Percentiles rank a stretch among this genome's conserved stretches.
phyloP scores from a whole-genome alignment of 495 filamentous ascomycete genomes.

The Thermochaetoides thermophila region DNA sequence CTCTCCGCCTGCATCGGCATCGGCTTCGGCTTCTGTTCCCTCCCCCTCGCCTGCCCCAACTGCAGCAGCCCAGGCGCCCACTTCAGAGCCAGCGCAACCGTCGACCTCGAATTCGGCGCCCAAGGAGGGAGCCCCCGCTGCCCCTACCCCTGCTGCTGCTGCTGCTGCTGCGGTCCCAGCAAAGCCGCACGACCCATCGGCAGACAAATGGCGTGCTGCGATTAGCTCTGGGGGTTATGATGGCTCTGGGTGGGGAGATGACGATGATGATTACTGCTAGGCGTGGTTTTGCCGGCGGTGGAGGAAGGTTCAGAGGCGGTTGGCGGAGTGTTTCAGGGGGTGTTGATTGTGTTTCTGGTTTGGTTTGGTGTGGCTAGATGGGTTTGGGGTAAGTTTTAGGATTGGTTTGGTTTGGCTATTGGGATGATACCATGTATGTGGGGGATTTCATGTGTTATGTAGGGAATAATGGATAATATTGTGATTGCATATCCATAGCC shows the following conservation, averaged over 20 bases:
- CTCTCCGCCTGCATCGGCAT: too few relatives aligned
- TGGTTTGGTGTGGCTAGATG: too few relatives aligned
- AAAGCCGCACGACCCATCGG: too few relatives aligned
- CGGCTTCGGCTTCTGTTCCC: too few relatives aligned
- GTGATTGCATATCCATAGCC: too few relatives aligned
- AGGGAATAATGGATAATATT: too few relatives aligned
- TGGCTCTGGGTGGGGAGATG: background rate
- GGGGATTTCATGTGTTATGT: too few relatives aligned
- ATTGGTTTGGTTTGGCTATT: too few relatives aligned
- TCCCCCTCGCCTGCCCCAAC: background rate
- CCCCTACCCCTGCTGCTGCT: background rate
- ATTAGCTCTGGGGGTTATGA: background rate
- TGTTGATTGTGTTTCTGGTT: background rate
- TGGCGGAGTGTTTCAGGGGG: background rate
- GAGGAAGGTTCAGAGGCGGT: background rate
- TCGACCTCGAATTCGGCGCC: background rate
- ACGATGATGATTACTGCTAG: background rate
- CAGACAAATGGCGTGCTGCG: background rate
- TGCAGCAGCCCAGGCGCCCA: background rate
- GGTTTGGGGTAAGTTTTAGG: too few relatives aligned
- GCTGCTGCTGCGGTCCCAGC: too few relatives aligned
- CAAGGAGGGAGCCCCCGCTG: too few relatives aligned
- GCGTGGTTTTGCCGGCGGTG: background rate
- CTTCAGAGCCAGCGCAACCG: background rate
- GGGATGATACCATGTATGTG: too few relatives aligned